Evolutionary conservation across 2,329 filamentous ascomycete species (phyloP).

Genomic region (Apiospora malaysiana): DNA sequence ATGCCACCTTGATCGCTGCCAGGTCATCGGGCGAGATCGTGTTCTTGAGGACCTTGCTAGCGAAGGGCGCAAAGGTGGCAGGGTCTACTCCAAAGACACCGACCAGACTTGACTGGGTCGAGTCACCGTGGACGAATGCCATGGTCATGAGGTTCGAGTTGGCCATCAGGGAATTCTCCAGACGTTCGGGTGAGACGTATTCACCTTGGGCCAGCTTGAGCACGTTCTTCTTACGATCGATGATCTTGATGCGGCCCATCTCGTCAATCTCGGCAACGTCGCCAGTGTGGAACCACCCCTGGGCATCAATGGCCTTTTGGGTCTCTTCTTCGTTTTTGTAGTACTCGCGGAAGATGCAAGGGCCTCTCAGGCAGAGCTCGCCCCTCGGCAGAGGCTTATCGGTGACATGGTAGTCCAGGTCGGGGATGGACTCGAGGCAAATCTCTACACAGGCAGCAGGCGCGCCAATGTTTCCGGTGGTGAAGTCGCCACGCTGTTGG

Average conservation of each 20-base stretch:
- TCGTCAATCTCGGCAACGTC: conserved; percentile 89
- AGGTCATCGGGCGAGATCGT: conserved; percentile 68
- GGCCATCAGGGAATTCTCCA: conserved; percentile 92
- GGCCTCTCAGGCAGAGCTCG: conserved; percentile 83
- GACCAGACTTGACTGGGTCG: conserved; percentile 80
- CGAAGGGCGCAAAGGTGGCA: conserved; percentile 80
- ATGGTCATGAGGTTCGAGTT: conserved; percentile 78
- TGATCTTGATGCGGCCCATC: conserved; percentile 85
- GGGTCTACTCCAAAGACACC: conserved; percentile 89
- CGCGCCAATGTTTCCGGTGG: conserved; percentile 80
- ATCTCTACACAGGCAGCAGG: conserved; percentile 72
- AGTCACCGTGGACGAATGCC: conserved; percentile 91
- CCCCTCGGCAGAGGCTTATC: conserved; percentile 91
- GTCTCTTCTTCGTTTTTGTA: conserved; percentile 92
- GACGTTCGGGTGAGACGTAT: conserved; percentile 95
- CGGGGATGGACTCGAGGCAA: conserved; percentile 85
- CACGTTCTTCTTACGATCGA: conserved; percentile 99
- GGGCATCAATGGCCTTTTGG: conserved; percentile 76
- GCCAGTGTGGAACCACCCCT: conserved; percentile 97
- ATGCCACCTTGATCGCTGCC: conserved; percentile 69
- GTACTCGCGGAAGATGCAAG: conserved; percentile 84
- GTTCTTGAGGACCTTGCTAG: conserved; percentile 75
- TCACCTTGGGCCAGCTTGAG: conserved; percentile 97
- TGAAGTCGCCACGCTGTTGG: conserved; percentile 75
- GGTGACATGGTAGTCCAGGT: conserved; percentile 88